Evolutionary conservation across 2,329 filamentous ascomycete genomes (phyloP).

Genomic region (Ceratocystis ficicola): DNA sequence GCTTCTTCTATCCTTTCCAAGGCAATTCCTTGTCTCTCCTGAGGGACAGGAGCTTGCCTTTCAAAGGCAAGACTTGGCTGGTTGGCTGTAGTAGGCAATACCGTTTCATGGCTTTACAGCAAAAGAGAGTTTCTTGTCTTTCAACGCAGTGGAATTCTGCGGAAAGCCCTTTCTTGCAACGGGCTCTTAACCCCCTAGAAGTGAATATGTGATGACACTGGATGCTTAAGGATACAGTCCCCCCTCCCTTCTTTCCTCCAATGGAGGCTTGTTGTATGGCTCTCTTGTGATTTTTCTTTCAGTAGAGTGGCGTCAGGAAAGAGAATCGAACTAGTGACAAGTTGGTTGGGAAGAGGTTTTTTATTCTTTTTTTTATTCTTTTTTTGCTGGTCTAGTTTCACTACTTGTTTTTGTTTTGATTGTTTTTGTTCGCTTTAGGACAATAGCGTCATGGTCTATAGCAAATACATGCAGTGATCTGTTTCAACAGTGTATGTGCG

Average conservation of each 20-base stretch:
- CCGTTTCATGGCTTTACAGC: not conserved
- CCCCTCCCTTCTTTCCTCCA: too few relatives aligned
- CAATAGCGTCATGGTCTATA: too few relatives aligned
- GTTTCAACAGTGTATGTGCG: not conserved
- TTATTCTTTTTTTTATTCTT: not conserved
- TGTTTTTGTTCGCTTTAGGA: too few relatives aligned
- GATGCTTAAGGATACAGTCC: not conserved
- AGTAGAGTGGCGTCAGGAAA: conserved; percentile 10
- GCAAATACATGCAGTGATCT: too few relatives aligned
- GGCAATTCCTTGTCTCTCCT: not conserved
- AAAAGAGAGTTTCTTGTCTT: conserved; percentile 15
- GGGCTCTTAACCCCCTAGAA: not conserved
- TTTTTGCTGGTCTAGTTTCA: not conserved
- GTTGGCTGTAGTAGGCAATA: not conserved
- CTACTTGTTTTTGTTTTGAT: not conserved
- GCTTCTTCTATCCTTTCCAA: not conserved
- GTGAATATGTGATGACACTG: too few relatives aligned
- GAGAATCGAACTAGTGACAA: too few relatives aligned
- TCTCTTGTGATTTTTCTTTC: too few relatives aligned
- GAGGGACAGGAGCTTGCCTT: not conserved
- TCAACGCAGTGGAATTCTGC: conserved; percentile 20
- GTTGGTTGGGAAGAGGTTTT: too few relatives aligned
- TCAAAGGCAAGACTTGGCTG: not conserved
- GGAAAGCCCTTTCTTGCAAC: conserved; percentile 19
- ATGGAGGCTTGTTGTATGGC: too few relatives aligned